Evolutionary conservation across 2,329 filamentous ascomycete species (phyloP).

Genomic region (Magnaporthiopsis incrustans): DNA sequence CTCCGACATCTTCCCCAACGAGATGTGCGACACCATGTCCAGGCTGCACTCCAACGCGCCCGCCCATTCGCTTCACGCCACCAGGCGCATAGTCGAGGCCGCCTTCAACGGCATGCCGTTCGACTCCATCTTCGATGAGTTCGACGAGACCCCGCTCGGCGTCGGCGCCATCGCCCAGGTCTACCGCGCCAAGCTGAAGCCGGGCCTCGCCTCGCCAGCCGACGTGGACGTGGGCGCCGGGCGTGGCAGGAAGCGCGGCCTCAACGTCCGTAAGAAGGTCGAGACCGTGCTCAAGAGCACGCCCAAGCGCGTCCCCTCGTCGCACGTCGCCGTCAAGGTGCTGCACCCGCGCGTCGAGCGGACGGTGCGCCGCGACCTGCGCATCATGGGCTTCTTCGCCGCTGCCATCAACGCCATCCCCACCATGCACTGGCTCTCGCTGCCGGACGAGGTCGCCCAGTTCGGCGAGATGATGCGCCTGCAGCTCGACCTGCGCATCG

Average conservation of each 20-base stretch:
- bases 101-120: conserved; percentile 77
- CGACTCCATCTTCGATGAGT: conserved; percentile 93
- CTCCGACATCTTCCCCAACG: conserved; percentile 88
- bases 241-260: conserved; percentile 15
- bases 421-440: conserved; percentile 93
- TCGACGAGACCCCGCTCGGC: conserved; percentile 79
- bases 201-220: conserved; percentile 60
- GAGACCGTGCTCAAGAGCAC: conserved; percentile 80
- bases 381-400: conserved; percentile 92
- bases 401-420: conserved; percentile 75
- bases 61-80: conserved; percentile 75
- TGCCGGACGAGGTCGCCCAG: conserved; percentile 87
- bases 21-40: conserved; percentile 91
- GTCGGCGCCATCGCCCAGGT: conserved; percentile 97
- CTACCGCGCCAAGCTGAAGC: conserved; percentile 88
- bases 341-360: conserved; percentile 87
- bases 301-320: conserved; percentile 77
- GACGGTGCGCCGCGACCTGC: conserved; percentile 79
- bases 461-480: conserved; percentile 99
- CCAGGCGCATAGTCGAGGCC: conserved; percentile 68
- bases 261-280: conserved; percentile 72
- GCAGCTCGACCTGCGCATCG: conserved; percentile 92
- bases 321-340: conserved; percentile 92
- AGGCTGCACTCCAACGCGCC: conserved; percentile 91
- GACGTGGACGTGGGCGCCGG: conserved; percentile 41